Evolutionary conservation across 2,329 filamentous ascomycete species (phyloP).

Genomic region (Paramyrothecium sp.): DNA sequence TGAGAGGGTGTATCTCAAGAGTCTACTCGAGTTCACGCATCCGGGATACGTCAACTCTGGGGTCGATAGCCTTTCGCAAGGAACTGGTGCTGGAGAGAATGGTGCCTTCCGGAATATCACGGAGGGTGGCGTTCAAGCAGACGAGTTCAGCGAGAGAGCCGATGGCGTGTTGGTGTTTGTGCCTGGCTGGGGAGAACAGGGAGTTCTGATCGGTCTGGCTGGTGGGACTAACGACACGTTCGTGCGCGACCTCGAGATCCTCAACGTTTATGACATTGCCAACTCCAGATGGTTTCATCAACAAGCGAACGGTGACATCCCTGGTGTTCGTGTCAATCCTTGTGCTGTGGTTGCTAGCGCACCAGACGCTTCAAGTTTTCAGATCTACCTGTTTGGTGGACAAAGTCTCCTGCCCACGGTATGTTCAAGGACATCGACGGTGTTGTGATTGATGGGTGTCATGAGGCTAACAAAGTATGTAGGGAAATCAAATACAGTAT

Average conservation of each 20-base stretch:
- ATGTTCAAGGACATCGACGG: conserved; percentile 12
- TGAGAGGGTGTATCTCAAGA: conserved; percentile 68
- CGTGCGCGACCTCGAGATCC: conserved; percentile 46
- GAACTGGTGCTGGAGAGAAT: conserved; percentile 55
- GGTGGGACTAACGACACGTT: conserved; percentile 70
- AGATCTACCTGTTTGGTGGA: conserved; percentile 76
- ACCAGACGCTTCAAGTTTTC: conserved; percentile 71
- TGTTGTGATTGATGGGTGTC: neutral
- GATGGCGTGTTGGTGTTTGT: conserved; percentile 73
- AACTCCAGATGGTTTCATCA: conserved; percentile 61
- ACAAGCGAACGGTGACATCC: conserved; percentile 51
- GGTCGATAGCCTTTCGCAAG: conserved; percentile 52
- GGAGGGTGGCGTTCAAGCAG: conserved; percentile 64
- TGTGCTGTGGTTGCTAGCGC: conserved; percentile 62
- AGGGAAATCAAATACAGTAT: conserved; percentile 54
- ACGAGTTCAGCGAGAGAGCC: conserved; percentile 68
- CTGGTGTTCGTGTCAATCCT: conserved; percentile 53
- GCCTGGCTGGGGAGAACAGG: conserved; percentile 69
- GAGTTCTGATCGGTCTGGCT: conserved; percentile 69
- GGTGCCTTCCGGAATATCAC: conserved; percentile 75
- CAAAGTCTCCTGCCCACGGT: conserved; percentile 68
- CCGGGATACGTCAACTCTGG: conserved; percentile 66
- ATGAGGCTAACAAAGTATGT: conserved; percentile 8
- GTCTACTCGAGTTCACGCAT: conserved; percentile 73
- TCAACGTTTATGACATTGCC: conserved; percentile 69